Base-by-base conservation (phyloP, 495 filamentous ascomycete species). In the Apiosordaria backusii region DNA sequence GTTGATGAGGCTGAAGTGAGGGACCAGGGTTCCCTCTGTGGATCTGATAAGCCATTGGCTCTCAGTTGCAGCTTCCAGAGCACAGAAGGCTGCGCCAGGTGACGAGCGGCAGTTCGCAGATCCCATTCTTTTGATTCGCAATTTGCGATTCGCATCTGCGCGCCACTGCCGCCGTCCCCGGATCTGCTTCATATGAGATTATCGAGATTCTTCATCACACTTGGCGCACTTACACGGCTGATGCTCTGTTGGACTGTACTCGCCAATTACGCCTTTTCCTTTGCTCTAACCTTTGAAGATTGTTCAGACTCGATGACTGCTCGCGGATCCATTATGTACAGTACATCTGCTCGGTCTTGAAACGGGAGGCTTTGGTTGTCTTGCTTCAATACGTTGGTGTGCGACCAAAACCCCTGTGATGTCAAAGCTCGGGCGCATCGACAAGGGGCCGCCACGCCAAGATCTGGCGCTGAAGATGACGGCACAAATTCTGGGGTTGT, bases 401-500 rank as follows among this genome's bases (percentile, higher is more conserved):
- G 1, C 35, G 35, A 45, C 35, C 35, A 13, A 45, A 45, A 55
- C 53, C 53, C 19, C 53, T 55, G 53, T 55, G 5, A 21, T 18
- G 53, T n/a, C 53, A 21, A 21, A 24, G 19, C 53, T 55, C 53
- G 53, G 53, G 21, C 22, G 53, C 53, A 24, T 21, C 22, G 53
- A 55, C 53, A 23, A 55, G 53, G 53, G 40, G n/a, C 13, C 53
- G 53, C 53, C 4, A 55, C 10, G 53, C 53, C 53, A 55, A 55
- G 53, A 55, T 15, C 53, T 55, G 53, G 53, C 53, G 19, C 18
- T 55, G 53, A 6, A 24, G 22, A 55, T 24, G 19, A 55, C 53
- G 21, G 22, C 22, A 23, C 53, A 45, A 45, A 45, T 45, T 15
- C 35, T 45, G 35, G 35, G 35, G 35, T 45, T 15, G 35, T 13